Evolutionary conservation across 768 basidiomycete species (phyloP), one percentile per base, ranked within the genome.

Genomic region (Boletus vermiculosoides): DNA sequence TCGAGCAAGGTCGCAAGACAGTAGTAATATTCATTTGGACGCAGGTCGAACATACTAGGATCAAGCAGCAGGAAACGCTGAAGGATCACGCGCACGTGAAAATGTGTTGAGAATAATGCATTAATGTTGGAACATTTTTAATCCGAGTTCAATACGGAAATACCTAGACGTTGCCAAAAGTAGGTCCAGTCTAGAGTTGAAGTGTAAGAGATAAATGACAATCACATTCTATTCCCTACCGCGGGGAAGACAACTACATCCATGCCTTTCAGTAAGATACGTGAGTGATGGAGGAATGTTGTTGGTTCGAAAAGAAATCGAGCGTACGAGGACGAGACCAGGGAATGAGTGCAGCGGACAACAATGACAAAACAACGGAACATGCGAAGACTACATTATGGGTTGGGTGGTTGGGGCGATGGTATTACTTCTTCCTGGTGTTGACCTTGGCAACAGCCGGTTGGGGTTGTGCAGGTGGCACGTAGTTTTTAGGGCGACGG

Each of bases 401-500:
- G 36, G 46, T 39, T 45, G 60, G 52, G 30, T 56, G 58, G 42
- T 45, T 50, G 51, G 23, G 10, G 25, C 18, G 58, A 42, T 52
- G 34, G 30, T 28, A 45, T 55, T 71, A 79, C 70, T 79, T 78
- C 72, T 74, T 79, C 61, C 75, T 73, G 34, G 65, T 47, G 28
- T 83, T 83, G 60, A 76, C 76, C 66, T 64, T 68, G 54, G 69
- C 66, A 56, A 67, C 73, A 40, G 68, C 70, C 30, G 67, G 70
- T 46, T 74, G 73, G 40, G 75, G 77, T 66, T 82, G 83, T 23
- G 74, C 65, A 16, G 83, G 83, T 53, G 80, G 76, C 31, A 76
- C 83, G 58, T 80, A 89, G 69, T 88, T 82, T 73, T 87, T 89
- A 10, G 80, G 69, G 54, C 95, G 87, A 65, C 95, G 86, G 75